Conservation (phyloP, 495 filamentous ascomycete genomes). For the Aspergillus mulundensis region DNA sequence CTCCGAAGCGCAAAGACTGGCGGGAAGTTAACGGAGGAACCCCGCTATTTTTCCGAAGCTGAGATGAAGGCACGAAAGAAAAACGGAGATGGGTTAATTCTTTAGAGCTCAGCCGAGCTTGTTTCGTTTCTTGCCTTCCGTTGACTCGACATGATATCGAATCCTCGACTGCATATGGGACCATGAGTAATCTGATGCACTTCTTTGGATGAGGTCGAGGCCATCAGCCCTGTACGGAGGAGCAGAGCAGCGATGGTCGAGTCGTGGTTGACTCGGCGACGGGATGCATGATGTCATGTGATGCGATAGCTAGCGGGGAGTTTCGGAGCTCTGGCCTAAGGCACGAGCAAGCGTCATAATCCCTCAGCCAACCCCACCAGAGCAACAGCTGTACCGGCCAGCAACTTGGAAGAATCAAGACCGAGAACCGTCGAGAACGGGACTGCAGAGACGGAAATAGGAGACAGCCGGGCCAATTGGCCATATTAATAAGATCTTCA, state of each 20-base stretch:
- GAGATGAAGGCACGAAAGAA: constrained; percentile 35
- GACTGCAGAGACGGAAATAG: neutral
- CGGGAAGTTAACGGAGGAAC: constrained; percentile 7
- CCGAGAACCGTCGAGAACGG: neutral
- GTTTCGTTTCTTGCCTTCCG: neutral
- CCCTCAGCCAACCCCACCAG: constrained; percentile 15
- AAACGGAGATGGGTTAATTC: constrained; percentile 33
- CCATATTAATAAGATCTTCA: neutral
- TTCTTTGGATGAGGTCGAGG: neutral
- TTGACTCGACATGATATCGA: neutral
- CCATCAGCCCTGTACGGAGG: too few relatives aligned
- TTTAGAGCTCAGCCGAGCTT: constrained; percentile 15
- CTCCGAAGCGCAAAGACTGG: neutral
- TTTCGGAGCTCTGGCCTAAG: constrained; percentile 21
- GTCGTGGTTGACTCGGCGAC: neutral
- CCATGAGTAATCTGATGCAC: neutral
- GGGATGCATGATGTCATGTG: constrained; percentile 25
- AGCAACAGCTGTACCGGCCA: constrained; percentile 1
- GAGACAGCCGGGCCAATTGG: neutral
- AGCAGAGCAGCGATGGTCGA: neutral
- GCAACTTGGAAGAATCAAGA: neutral
- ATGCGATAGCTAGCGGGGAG: constrained; percentile 25
- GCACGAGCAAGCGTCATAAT: constrained; percentile 17
- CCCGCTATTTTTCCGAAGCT: constrained; percentile 27
- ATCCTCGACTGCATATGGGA: neutral